phyloP scores from a whole-genome alignment of 2,329 filamentous ascomycete species.

The Calonectria multiphialidica region DNA sequence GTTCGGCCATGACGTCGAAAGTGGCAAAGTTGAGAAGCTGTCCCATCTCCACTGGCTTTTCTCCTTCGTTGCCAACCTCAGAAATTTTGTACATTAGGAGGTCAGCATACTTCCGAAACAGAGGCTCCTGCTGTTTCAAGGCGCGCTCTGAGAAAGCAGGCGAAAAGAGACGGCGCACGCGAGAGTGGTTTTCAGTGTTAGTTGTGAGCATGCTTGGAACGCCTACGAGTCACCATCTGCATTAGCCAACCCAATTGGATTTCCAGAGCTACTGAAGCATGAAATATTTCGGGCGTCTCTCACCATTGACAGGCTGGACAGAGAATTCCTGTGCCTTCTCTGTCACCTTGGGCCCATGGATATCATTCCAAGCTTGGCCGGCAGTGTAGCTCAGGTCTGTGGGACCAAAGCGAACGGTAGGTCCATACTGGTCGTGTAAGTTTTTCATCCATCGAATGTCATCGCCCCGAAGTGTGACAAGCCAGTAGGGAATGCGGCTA shows the following conservation, averaged over 20 bases:
- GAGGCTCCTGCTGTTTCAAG: not conserved
- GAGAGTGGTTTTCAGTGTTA: not conserved
- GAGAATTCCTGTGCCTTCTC: constrained; percentile 3
- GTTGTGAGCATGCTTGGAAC: not conserved
- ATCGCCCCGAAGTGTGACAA: not conserved
- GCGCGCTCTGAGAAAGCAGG: not conserved
- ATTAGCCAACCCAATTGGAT: not conserved
- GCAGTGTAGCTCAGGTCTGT: not conserved
- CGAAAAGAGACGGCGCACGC: not conserved
- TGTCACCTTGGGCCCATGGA: not conserved
- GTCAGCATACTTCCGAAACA: not conserved
- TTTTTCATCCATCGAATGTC: not conserved
- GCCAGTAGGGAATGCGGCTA: not conserved
- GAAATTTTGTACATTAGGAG: constrained; percentile 4
- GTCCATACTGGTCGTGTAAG: not conserved
- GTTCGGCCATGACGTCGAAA: not conserved
- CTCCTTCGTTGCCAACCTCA: not conserved
- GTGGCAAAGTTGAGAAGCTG: not conserved
- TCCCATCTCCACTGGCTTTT: not conserved
- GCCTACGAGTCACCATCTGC: not conserved
- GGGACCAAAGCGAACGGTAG: not conserved
- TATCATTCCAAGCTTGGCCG: not conserved
- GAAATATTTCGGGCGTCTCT: not conserved
- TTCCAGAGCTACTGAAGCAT: not conserved
- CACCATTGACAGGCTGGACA: not conserved